Base-by-base conservation (phyloP, 2,329 filamentous ascomycete genomes). In the Neopestalotiopsis rosae region DNA sequence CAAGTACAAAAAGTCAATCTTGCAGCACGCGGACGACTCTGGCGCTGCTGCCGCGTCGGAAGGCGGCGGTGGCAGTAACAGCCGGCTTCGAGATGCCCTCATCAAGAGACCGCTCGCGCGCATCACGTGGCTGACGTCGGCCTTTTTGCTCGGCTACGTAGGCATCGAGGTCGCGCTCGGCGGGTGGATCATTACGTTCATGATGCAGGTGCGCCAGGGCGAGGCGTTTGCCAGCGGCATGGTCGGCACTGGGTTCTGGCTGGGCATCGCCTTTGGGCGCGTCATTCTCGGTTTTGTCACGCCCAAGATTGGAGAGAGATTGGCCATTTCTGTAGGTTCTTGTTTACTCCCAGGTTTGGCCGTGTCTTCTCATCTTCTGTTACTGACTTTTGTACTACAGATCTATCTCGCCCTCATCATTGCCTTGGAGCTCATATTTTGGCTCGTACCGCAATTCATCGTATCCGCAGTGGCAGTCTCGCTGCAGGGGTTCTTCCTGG, bases 141-240 rank as follows among this genome's bases (percentile, higher is more conserved):
- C 91, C 0, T 96, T 95, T 79, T 82, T 95, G 30, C 86, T 96
- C 12, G 88, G 88, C 42, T 95, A 95, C 74, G 91, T 95, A 0
- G 93, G 94, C 6, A 84, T 90, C 1, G 93, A 96, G 78, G 91
- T 93, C 61, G 90, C 90, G 0, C 85, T 95, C 0, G 92, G 92
- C 24, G 93, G 93, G 5, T 96, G 93, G 94, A 92, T 96, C 68
- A 91, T 94, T 65, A 90, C 90, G 4, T 95, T 96, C 78, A 49
- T 96, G 92, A 90, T 94, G 34, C 86, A 89, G 42, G 90, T 94
- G 5, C 88, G 94, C 6, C 79, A 90, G 17, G 92, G 89, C 1
- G 86, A 82, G 3, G 81, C 88, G 0, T 94, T 95, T 72, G 88
- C 89, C 0, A 90, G 89, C 34, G 92, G 93, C 9, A 92, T 95